Evolutionary conservation across 1,284 basidiomycete species (phyloP).

Genomic region (Kalmanozyma brasiliensis): DNA sequence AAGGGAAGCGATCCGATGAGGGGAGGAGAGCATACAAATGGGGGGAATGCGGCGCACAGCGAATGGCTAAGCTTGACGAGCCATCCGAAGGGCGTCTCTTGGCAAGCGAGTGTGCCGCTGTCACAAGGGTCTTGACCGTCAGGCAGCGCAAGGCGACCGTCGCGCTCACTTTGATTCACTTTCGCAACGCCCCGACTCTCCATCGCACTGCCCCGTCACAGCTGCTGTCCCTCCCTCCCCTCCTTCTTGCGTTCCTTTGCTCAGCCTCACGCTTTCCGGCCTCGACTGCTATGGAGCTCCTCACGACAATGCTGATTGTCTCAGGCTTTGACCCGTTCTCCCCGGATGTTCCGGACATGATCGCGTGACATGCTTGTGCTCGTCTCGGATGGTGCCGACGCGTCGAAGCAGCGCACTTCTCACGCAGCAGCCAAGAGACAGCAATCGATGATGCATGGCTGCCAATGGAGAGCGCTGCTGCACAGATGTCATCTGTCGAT

Average conservation of each 20-base stretch:
- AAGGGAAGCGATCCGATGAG: slow-evolving; percentile 8
- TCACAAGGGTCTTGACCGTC: neutral
- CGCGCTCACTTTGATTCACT: slow-evolving; percentile 2
- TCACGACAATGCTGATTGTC: too few relatives aligned
- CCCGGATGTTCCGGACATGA: too few relatives aligned
- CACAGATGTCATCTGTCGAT: slow-evolving; percentile 4
- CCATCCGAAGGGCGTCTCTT: slow-evolving; percentile 30
- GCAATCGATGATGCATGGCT: neutral
- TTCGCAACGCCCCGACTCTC: slow-evolving; percentile 10
- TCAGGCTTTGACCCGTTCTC: too few relatives aligned
- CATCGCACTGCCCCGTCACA: neutral
- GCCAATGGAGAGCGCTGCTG: neutral
- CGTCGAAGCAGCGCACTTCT: neutral
- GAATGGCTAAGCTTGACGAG: slow-evolving; percentile 7
- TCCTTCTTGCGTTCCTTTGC: neutral
- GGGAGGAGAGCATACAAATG: slow-evolving; percentile 9
- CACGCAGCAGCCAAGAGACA: neutral
- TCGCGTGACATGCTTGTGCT: too few relatives aligned
- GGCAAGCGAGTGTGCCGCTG: slow-evolving; percentile 1
- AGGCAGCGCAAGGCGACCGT: neutral
- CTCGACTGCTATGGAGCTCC: too few relatives aligned
- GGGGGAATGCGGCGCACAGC: slow-evolving; percentile 28
- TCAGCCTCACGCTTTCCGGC: neutral
- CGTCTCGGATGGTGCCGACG: too few relatives aligned
- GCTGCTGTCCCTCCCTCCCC: neutral